Evolutionary conservation across 2,329 filamentous ascomycete genomes (phyloP).

Genomic region (Cladophialophora psammophila): DNA sequence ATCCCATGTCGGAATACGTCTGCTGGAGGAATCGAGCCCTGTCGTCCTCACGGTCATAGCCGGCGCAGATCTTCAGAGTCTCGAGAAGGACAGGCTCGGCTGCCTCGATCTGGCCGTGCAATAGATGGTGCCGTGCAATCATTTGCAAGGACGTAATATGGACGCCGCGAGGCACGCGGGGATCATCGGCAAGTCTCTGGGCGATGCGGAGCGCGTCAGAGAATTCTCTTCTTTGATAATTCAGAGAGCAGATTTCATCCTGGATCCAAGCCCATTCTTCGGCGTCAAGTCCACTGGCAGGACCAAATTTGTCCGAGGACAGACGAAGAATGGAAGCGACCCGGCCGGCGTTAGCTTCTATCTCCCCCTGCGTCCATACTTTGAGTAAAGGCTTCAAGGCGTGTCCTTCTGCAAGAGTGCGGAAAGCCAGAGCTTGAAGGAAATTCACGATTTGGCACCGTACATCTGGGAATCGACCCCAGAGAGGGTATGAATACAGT

Average conservation of each 20-base stretch:
- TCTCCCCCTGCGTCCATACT: constrained; percentile 12
- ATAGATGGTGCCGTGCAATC: constrained; percentile 19
- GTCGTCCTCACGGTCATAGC: not conserved
- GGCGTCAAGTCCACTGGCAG: constrained; percentile 14
- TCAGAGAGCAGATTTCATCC: constrained; percentile 26
- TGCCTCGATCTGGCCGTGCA: constrained; percentile 13
- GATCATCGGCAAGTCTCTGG: not conserved
- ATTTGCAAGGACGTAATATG: constrained; percentile 21
- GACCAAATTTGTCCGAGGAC: constrained; percentile 17
- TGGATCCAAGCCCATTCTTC: constrained; percentile 26
- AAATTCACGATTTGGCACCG: constrained; percentile 20
- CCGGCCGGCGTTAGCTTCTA: constrained; percentile 4
- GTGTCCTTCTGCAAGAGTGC: constrained; percentile 18
- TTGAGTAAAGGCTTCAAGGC: constrained; percentile 14
- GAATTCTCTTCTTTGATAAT: constrained; percentile 17
- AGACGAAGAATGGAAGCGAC: constrained; percentile 19
- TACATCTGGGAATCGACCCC: constrained; percentile 21
- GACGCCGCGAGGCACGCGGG: constrained; percentile 13
- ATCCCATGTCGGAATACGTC: constrained; percentile 21
- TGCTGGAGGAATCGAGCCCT: constrained; percentile 16
- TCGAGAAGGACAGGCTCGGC: constrained; percentile 18
- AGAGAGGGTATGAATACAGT: constrained; percentile 22
- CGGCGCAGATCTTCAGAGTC: constrained; percentile 1
- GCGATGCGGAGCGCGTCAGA: constrained; percentile 22
- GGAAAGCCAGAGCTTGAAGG: constrained; percentile 14